Evolutionary conservation across 1,284 basidiomycete species (phyloP).

Genomic region (Cystobasidium slooffiae): DNA sequence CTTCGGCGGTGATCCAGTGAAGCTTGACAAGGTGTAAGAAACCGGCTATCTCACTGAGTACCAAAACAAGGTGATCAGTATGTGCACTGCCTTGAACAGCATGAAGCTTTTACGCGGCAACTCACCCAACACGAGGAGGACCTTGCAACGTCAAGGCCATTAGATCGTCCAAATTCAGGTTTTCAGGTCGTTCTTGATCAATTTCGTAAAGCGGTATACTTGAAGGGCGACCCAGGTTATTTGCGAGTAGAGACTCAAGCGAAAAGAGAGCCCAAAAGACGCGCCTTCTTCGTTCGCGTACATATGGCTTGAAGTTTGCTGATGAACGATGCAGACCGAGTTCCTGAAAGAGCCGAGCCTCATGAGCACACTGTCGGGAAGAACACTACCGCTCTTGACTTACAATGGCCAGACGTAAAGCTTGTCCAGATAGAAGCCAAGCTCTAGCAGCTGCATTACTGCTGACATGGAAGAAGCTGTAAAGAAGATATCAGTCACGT

Average conservation of each 20-base stretch:
- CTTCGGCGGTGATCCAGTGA: constrained; percentile 39
- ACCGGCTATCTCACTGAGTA: constrained; percentile 19
- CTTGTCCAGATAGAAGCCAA: constrained; percentile 40
- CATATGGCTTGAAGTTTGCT: constrained; percentile 22
- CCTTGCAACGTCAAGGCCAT: neutral
- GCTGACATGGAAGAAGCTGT: constrained; percentile 29
- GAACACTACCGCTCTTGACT: neutral
- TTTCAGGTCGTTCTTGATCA: constrained; percentile 34
- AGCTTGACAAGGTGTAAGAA: constrained; percentile 29
- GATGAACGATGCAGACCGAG: constrained; percentile 41
- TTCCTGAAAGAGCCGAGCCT: neutral
- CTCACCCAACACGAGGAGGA: constrained; percentile 14
- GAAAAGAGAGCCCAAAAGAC: constrained; percentile 42
- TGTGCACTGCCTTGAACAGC: neutral
- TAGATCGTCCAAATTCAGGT: constrained; percentile 21
- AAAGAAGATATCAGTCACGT: neutral
- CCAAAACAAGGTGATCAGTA: neutral
- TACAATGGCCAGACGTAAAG: constrained; percentile 39
- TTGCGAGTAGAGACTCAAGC: constrained; percentile 38
- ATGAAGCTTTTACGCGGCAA: neutral
- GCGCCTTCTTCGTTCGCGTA: constrained; percentile 31
- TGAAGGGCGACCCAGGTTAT: constrained; percentile 31
- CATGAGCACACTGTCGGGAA: neutral
- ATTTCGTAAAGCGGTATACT: constrained; percentile 38
- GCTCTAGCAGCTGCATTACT: constrained; percentile 40